Conservation (phyloP, 306 rosid species). For the Luffa acutangula region DNA sequence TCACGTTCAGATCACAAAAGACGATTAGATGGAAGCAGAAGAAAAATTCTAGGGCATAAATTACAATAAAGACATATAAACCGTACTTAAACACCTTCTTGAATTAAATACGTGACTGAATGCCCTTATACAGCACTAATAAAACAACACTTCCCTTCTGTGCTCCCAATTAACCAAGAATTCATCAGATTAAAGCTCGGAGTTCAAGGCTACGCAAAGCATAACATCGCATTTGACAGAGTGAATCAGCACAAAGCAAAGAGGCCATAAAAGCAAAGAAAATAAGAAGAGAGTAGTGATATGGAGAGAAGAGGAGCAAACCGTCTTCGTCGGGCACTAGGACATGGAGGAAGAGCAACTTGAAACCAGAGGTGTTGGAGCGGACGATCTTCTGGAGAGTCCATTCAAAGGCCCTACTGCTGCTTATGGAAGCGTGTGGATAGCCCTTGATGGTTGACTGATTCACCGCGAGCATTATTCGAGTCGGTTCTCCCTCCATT, state of each 20-base stretch:
- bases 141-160: not conserved
- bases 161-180: not conserved
- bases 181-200: not conserved
- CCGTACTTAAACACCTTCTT: not conserved
- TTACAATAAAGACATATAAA: not conserved
- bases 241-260: not conserved
- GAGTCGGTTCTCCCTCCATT: conserved; percentile 42
- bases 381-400: conserved; percentile 72
- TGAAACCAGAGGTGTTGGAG: conserved; percentile 46
- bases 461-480: conserved; percentile 72
- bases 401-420: conserved; percentile 90
- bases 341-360: conserved; percentile 72
- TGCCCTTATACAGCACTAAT: not conserved
- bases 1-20: not conserved
- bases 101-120: not conserved
- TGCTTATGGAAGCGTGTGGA: conserved; percentile 77
- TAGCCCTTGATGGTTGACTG: conserved; percentile 87
- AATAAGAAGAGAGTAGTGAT: not conserved
- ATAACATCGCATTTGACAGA: not conserved
- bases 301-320: conserved; percentile 18
- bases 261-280: not conserved
- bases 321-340: conserved; percentile 95
- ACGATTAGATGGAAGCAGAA: not conserved
- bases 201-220: not conserved
- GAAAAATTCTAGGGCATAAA: not conserved